A percentile compares a stretch with the other conserved stretches of the same genome.
These are phyloP conservation scores for Musa itinerans DNA, from an alignment of 176 grass and related monocot genomes.

Conservation along the genomic window DNA sequence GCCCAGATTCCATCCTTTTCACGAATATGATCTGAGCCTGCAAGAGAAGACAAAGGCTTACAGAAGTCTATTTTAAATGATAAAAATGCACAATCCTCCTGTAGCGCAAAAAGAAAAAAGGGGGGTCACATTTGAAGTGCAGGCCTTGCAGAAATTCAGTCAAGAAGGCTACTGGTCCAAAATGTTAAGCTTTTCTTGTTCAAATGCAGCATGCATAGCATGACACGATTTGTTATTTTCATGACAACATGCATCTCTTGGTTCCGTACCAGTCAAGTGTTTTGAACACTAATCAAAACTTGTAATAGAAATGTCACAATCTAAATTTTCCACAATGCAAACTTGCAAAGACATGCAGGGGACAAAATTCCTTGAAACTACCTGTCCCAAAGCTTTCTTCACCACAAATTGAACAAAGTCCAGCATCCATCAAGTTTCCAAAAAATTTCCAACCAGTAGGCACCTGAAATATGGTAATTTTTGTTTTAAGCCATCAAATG, in stretches of 20 bases:
- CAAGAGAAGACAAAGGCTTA: conserved; percentile 5
- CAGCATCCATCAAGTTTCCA: conserved; percentile 97
- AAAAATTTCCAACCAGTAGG: conserved; percentile 98
- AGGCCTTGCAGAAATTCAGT: background rate
- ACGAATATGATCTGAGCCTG: conserved; percentile 97
- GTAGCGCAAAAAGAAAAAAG: background rate
- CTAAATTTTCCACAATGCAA: background rate
- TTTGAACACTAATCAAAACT: too few relatives aligned
- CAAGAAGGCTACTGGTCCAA: background rate
- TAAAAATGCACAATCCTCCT: too few relatives aligned
- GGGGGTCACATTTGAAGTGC: background rate
- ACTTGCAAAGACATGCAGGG: background rate
- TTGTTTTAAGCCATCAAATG: background rate
- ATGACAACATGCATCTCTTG: background rate
- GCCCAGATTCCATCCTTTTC: conserved; percentile 99
- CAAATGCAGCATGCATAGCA: background rate
- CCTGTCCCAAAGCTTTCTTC: conserved; percentile 99
- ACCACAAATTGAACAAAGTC: conserved; percentile 85
- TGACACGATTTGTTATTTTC: background rate
- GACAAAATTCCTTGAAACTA: conserved; percentile 7
- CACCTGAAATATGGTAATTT: conserved; percentile 42
- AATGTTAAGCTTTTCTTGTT: background rate
- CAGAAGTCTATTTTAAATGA: too few relatives aligned
- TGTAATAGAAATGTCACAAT: background rate
- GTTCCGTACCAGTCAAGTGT: background rate